Conservation (phyloP, 208 protist genomes). For the Leishmania major region DNA sequence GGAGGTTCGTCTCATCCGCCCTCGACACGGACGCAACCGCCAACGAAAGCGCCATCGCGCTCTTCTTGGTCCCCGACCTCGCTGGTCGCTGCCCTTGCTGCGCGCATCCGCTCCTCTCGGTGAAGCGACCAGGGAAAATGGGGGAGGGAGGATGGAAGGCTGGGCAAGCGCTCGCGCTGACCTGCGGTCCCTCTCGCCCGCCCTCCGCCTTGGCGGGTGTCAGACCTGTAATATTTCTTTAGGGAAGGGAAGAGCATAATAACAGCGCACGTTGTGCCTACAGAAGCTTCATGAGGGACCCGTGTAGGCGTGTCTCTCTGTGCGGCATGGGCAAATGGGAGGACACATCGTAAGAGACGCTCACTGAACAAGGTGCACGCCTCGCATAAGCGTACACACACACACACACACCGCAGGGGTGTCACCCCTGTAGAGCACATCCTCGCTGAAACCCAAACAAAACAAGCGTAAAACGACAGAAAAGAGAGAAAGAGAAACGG, state of each 20-base stretch:
- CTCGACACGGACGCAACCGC: background rate
- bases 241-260: background rate
- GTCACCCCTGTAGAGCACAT: background rate
- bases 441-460: background rate
- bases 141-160: background rate
- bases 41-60: background rate
- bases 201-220: background rate
- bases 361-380: background rate
- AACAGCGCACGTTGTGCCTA: background rate
- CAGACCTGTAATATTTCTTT: background rate
- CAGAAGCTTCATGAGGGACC: background rate
- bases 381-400: background rate
- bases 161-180: background rate
- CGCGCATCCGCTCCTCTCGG: no score
- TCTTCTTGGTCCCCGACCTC: background rate
- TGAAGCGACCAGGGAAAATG: background rate
- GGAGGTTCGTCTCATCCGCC: background rate
- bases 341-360: background rate
- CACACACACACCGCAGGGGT: background rate
- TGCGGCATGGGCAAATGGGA: background rate
- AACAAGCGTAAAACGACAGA: background rate
- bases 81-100: background rate
- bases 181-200: background rate
- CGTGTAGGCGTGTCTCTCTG: background rate
- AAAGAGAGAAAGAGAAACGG: background rate